Conservation (phyloP, 148 eudicot genomes). For the Selenicereus undatus region DNA sequence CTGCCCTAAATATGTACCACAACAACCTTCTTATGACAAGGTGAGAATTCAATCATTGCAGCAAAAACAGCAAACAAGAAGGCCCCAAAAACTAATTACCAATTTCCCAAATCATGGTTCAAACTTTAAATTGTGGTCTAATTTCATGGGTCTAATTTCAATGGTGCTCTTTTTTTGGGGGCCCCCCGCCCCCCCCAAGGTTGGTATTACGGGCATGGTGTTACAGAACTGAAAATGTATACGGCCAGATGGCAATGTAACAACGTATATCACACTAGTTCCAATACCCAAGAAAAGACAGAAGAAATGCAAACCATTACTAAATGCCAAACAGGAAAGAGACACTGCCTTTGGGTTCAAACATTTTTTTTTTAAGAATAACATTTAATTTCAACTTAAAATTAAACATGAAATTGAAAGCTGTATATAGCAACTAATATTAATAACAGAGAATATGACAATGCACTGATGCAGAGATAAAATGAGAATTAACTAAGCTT, state of each 20-base stretch:
- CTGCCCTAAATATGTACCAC: background rate
- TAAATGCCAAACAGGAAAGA: conserved; percentile 24
- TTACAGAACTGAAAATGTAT: conserved; percentile 7
- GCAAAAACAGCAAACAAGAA: background rate
- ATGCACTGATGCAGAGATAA: background rate
- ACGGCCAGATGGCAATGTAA: background rate
- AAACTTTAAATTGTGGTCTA: conserved; percentile 12
- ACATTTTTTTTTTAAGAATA: too few relatives aligned
- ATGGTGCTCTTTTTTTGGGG: too few relatives aligned
- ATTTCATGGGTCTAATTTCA: conserved; percentile 26
- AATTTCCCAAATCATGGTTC: background rate
- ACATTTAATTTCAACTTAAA: too few relatives aligned
- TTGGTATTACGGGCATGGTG: conserved; percentile 1
- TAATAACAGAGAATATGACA: background rate
- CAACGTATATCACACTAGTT: conserved; percentile 22
- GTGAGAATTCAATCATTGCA: conserved; percentile 2
- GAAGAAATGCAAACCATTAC: conserved; percentile 23
- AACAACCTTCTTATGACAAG: background rate
- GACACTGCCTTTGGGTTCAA: conserved; percentile 19
- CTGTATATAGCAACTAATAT: too few relatives aligned
- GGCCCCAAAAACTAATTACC: background rate
- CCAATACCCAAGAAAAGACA: conserved; percentile 30
- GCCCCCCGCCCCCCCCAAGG: too few relatives aligned
- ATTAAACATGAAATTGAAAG: too few relatives aligned
- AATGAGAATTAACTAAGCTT: background rate